Percentiles rank a stretch among this genome's conserved stretches.
phyloP scores from a whole-genome alignment of 2,329 filamentous ascomycete species.

The Ustulina deusta region DNA sequence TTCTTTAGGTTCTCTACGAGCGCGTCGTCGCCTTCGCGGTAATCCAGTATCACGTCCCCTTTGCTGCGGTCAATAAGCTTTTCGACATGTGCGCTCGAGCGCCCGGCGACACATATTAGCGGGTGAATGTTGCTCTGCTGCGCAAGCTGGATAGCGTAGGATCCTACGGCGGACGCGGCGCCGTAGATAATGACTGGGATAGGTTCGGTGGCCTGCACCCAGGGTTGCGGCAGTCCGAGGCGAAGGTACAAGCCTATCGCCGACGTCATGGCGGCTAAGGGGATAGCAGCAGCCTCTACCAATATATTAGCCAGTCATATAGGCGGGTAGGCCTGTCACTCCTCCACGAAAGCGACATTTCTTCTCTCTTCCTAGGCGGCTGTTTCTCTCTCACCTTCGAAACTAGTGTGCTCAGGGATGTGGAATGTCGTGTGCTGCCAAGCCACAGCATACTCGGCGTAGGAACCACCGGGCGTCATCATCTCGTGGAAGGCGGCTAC shows the following conservation, averaged over 20 bases:
- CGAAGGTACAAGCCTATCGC: constrained; percentile 62
- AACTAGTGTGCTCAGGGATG: constrained; percentile 61
- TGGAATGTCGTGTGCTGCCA: constrained; percentile 68
- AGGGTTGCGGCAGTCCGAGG: constrained; percentile 63
- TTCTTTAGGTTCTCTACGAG: constrained; percentile 58
- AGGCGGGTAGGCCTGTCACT: not conserved
- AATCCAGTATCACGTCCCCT: constrained; percentile 71
- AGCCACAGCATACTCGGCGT: constrained; percentile 71
- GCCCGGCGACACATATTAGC: constrained; percentile 69
- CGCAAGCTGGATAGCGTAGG: constrained; percentile 69
- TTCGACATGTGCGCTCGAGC: constrained; percentile 63
- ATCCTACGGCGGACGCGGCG: constrained; percentile 67
- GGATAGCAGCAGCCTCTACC: constrained; percentile 66
- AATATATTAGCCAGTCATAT: constrained; percentile 8
- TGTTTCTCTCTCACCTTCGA: constrained; percentile 56
- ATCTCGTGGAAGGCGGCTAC: constrained; percentile 66
- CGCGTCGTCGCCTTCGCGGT: constrained; percentile 66
- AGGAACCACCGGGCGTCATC: constrained; percentile 62
- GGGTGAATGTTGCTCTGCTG: constrained; percentile 68
- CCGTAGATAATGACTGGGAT: constrained; percentile 64
- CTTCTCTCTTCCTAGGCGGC: not conserved
- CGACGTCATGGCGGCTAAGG: constrained; percentile 66
- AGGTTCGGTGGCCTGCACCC: constrained; percentile 52
- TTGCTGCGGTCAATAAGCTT: constrained; percentile 63
- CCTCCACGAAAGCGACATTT: not conserved